Evolutionary conservation across 2,329 filamentous ascomycete species (phyloP).

Genomic region (Arthrobotrys entomopaga): DNA sequence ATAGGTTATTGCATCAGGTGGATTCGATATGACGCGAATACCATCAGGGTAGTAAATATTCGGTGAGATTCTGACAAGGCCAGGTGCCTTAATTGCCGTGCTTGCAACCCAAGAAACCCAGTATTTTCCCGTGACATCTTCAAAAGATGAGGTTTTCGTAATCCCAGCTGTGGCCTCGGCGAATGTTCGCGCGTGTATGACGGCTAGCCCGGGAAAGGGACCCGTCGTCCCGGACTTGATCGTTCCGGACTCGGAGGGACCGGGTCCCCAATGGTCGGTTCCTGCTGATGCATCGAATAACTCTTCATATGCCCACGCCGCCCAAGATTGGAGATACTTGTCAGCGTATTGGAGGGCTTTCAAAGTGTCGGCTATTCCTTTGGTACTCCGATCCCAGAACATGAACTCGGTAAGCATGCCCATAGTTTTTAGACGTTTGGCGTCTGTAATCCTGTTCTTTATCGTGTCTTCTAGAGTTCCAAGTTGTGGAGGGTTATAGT

Average conservation of each 20-base stretch:
- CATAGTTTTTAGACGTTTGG: slow-evolving; percentile 38
- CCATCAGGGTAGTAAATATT: slow-evolving; percentile 49
- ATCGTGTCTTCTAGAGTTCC: slow-evolving; percentile 43
- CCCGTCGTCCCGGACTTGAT: slow-evolving; percentile 3
- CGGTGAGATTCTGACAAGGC: slow-evolving; percentile 42
- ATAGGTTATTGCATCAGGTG: slow-evolving; percentile 31
- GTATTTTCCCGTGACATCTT: slow-evolving; percentile 49
- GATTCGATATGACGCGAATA: slow-evolving; percentile 40
- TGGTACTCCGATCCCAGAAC: slow-evolving; percentile 31
- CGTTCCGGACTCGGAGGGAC: slow-evolving; percentile 5
- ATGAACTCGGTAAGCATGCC: slow-evolving; percentile 52
- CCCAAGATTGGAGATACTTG: slow-evolving; percentile 52
- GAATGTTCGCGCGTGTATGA: slow-evolving; percentile 41
- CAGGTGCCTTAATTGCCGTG: slow-evolving; percentile 37
- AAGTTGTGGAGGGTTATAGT: slow-evolving; percentile 51
- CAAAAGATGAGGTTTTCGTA: slow-evolving; percentile 44
- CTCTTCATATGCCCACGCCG: slow-evolving; percentile 51
- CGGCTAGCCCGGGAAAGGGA: slow-evolving; percentile 17
- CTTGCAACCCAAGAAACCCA: slow-evolving; percentile 50
- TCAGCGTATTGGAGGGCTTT: slow-evolving; percentile 34
- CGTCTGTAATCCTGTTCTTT: slow-evolving; percentile 52
- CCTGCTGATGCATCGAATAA: slow-evolving; percentile 32
- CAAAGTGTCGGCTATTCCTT: slow-evolving; percentile 14
- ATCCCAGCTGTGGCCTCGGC: slow-evolving; percentile 49
- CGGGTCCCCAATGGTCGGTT: slow-evolving; percentile 15